Base-by-base conservation (phyloP, 257 asterid genomes). In the Nemophila menziesii region DNA sequence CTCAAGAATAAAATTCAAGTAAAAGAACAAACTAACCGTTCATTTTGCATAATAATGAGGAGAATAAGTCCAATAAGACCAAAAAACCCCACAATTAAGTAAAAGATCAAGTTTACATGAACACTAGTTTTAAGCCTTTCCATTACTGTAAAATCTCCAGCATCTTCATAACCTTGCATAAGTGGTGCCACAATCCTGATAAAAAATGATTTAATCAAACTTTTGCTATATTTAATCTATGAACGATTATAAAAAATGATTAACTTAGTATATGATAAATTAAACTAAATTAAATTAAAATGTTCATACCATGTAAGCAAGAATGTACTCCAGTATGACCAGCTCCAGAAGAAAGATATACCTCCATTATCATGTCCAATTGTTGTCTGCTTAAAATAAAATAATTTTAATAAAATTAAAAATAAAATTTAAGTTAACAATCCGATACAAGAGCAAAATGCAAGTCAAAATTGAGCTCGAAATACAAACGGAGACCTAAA, bases 291-390 rank as follows among this genome's bases (percentile, higher is more conserved):
- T 5, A n/a, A 11, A 13, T 15, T 27, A 20, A 16, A 33, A 22
- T 16, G 16, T 16, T n/a, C 60, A 56, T 85, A 90, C 99, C 99
- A 90, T 55, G 96, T 85, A 63, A 90, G 92, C 55, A 90, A 69
- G 73, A 90, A 90, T 19, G 99, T 85, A 70, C 99, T 90, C 99
- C 99, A 90, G 62, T 90, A 90, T 17, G 99, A 90, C 99, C 96
- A 90, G 60, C 76, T 79, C 94, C 94, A 90, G 62, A 85, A 90
- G 86, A 90, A 90, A 63, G 98, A 84, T 55, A 90, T 74, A 64
- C 96, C 94, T 40, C 92, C 93, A 69, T 67, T 79, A 40, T 60
- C 74, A 46, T 75, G 86, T 33, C 80, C 93, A 51, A 65, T 64
- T 59, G 68, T 66, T 39, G 99, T 79, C 99, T 90, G 87, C n/a